Evolutionary conservation across 257 asterid genomes (phyloP).

Genomic region (Przewalskia tangutica): DNA sequence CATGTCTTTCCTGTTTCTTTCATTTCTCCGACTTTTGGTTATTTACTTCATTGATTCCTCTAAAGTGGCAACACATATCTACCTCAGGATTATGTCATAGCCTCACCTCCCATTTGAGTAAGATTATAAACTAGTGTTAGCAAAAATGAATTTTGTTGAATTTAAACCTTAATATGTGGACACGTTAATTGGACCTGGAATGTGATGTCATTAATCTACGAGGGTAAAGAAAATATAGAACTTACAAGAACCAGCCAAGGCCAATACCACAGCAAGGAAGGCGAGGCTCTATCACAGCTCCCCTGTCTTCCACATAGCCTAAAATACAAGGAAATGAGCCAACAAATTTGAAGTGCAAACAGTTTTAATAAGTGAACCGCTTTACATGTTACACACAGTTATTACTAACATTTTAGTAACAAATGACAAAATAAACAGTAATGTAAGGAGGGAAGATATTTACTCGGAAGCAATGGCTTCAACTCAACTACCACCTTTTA

Average conservation of each 20-base stretch:
- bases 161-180: background rate
- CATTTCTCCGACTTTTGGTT: too few relatives aligned
- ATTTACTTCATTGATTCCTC: too few relatives aligned
- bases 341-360: background rate
- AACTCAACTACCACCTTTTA: background rate
- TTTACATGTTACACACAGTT: background rate
- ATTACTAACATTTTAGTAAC: background rate
- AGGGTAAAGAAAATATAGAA: background rate
- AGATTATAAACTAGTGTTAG: too few relatives aligned
- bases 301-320: conserved; percentile 69
- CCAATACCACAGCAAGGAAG: conserved; percentile 88
- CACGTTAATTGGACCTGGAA: background rate
- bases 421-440: background rate
- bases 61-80: too few relatives aligned
- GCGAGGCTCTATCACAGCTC: conserved; percentile 48
- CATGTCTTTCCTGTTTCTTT: too few relatives aligned
- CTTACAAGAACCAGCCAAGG: conserved; percentile 84
- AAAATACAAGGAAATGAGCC: background rate
- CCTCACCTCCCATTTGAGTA: too few relatives aligned
- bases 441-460: background rate
- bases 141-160: background rate
- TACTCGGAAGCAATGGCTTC: background rate
- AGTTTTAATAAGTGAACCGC: background rate
- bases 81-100: too few relatives aligned
- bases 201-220: background rate